These are phyloP conservation scores for Tulasnella sp. DNA, from an alignment of 768 basidiomycete genomes.

Conservation along the genomic window DNA sequence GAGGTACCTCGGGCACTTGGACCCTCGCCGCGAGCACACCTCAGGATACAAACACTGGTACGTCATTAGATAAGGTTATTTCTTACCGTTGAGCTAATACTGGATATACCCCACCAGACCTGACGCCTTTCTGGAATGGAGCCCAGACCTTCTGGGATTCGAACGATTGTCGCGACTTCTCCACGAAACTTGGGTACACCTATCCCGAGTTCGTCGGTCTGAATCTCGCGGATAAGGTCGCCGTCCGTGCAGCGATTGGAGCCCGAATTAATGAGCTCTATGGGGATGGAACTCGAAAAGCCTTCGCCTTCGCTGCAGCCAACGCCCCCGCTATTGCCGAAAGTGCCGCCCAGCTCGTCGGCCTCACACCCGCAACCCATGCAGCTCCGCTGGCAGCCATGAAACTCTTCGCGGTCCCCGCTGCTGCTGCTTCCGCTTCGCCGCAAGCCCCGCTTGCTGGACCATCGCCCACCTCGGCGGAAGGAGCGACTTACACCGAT, in stretches of 20 bases:
- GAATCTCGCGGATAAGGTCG: not conserved
- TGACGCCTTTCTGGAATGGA: conserved; percentile 15
- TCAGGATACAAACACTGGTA: not conserved
- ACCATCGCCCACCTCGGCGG: not conserved
- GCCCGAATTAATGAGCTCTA: conserved; percentile 5
- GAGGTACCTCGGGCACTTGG: not conserved
- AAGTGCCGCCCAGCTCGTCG: not conserved
- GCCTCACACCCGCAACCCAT: not conserved
- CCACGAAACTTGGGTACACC: not conserved
- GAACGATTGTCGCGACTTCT: not conserved
- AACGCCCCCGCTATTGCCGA: not conserved
- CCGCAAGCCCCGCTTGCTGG: not conserved
- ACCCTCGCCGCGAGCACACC: not conserved
- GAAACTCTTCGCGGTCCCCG: not conserved
- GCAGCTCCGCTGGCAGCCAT: not conserved
- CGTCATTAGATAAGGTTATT: not conserved
- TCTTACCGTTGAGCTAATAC: not conserved
- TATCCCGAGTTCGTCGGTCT: conserved; percentile 16
- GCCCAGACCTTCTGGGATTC: not conserved
- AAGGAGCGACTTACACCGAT: not conserved
- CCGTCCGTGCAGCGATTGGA: not conserved
- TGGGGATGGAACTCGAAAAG: not conserved
- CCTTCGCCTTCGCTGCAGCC: not conserved
- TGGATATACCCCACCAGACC: not conserved
- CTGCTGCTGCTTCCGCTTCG: not conserved